Conservation (phyloP, 2,329 filamentous ascomycete species). For the Trichoderma aggressivum region DNA sequence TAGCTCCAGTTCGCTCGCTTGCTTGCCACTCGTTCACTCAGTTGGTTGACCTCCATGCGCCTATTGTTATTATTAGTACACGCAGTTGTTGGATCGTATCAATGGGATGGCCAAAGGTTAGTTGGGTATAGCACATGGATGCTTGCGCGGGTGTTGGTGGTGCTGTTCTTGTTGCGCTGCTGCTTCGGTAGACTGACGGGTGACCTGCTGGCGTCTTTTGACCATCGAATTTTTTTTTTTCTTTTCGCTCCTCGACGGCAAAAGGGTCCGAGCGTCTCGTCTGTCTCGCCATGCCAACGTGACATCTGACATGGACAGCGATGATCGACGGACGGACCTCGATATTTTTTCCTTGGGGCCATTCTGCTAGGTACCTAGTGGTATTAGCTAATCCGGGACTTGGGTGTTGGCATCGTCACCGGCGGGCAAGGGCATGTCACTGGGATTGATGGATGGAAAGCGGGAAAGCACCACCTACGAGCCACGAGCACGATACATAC, state of each 20-base stretch:
- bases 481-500: neutral
- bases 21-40: neutral
- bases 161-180: neutral
- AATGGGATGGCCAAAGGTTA: neutral
- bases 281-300: neutral
- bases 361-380: no score
- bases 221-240: neutral
- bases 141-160: neutral
- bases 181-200: neutral
- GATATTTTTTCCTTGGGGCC: neutral
- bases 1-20: neutral
- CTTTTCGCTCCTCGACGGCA: neutral
- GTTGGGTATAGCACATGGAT: neutral
- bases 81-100: neutral
- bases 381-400: slow-evolving; percentile 10
- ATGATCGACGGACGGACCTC: neutral
- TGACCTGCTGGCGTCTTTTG: neutral
- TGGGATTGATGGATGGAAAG: neutral
- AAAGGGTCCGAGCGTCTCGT: slow-evolving; percentile 1
- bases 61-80: neutral
- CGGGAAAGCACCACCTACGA: no score
- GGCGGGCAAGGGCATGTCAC: neutral
- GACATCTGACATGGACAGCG: neutral
- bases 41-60: neutral
- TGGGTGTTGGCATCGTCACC: neutral